Base-by-base conservation (phyloP, 352 stramenopile species). In the Pythium coloratum region DNA sequence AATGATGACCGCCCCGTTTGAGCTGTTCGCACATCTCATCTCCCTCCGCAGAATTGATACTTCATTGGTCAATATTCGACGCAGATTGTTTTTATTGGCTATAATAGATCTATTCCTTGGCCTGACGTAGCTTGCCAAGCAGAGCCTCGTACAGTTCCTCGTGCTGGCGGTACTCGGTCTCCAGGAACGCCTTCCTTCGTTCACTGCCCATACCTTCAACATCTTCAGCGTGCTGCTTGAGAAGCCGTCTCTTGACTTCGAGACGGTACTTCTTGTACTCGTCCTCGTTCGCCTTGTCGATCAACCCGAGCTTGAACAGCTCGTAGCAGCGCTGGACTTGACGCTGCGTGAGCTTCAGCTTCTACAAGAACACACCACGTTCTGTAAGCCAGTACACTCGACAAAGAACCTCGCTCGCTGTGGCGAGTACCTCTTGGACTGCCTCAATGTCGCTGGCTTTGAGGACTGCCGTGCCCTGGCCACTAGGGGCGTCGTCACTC, bases 291-390 rank as follows among this genome's bases (percentile, higher is more conserved):
- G 26, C 66, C 7, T 65, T 61, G 64, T 88, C 70, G 14, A 94
- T 61, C 33, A 87, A 84, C 8, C 73, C 55, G 57, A 91, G 62
- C 62, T 94, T 93, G 13, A 90, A 70, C 24, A 83, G 61, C 64
- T 94, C 88, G 71, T 93, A 95, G 71, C 87, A 93, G 2, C 72
- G 86, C 59, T 92, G 85, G 36, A 93, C 78, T 71, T 95, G 84
- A 47, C 80, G 80, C 18, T 88, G 77, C 42, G 85, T 95, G 36
- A 95, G 59, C 67, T 95, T 95, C 46, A 95, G 80, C 44, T 65
- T 65, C 67, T 73, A 28, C 2, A 57, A 9, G 28, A 20, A 55
- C 8, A 18, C 14, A 44, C 12, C 36, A 44, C 7, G 16, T 7
- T 44, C 10, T 16, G 2, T 40, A 9, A 57, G 26, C 7, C 12